phyloP scores from a whole-genome alignment of 2,329 filamentous ascomycete genomes.

The Neodidymelliopsis sp. region DNA sequence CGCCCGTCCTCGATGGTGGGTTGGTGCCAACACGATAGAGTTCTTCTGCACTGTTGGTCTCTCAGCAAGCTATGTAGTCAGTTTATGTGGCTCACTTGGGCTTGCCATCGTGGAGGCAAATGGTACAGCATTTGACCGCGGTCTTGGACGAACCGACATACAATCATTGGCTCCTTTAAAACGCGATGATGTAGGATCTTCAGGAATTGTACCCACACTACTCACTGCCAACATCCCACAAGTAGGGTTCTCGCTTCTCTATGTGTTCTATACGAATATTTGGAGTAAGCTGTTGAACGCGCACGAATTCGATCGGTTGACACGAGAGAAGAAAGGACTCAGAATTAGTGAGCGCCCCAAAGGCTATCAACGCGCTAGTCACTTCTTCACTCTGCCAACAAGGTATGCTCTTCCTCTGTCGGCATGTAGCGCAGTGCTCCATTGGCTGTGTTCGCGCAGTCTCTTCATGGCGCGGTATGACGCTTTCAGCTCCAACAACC shows the following conservation, averaged over 20 bases:
- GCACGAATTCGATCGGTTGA: constrained; percentile 56
- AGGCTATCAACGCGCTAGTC: constrained; percentile 49
- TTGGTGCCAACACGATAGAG: constrained; percentile 18
- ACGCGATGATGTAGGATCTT: constrained; percentile 12
- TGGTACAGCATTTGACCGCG: constrained; percentile 15
- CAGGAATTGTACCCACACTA: constrained; percentile 20
- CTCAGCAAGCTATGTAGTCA: constrained; percentile 16
- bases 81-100: constrained; percentile 7
- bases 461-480: constrained; percentile 51
- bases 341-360: constrained; percentile 46
- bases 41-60: constrained; percentile 20
- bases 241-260: constrained; percentile 55
- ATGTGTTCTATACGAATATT: constrained; percentile 52
- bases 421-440: constrained; percentile 43
- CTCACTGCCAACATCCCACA: constrained; percentile 58
- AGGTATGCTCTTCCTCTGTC: constrained; percentile 50
- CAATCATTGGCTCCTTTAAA: constrained; percentile 22
- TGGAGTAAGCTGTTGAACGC: constrained; percentile 52
- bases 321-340: constrained; percentile 40
- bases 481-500: constrained; percentile 6
- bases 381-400: constrained; percentile 51
- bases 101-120: constrained; percentile 15
- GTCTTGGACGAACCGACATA: constrained; percentile 19
- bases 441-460: constrained; percentile 55
- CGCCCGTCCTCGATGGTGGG: constrained; percentile 19